phyloP scores from a whole-genome alignment of 1,284 basidiomycete species.

The Ganoderma leucocontextum region DNA sequence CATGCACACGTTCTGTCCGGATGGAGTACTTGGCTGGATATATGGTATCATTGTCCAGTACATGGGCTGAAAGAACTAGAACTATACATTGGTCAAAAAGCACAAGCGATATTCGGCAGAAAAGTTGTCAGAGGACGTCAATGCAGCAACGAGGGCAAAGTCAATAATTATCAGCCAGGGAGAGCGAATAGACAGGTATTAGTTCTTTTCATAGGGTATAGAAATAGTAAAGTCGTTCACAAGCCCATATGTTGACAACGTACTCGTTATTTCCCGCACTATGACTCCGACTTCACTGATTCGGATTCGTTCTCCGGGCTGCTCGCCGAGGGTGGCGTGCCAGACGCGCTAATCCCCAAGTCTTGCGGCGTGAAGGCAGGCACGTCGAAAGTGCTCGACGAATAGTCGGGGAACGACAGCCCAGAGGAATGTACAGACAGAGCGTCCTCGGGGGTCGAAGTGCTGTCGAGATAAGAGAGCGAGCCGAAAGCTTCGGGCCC shows the following conservation, averaged over 20 bases:
- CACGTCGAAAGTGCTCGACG: constrained; percentile 70
- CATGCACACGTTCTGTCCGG: neutral
- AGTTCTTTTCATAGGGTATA: constrained; percentile 31
- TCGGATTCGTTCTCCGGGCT: constrained; percentile 60
- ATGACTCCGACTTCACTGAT: constrained; percentile 55
- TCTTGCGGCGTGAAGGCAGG: constrained; percentile 70
- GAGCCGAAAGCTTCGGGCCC: constrained; percentile 72
- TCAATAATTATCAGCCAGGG: constrained; percentile 41
- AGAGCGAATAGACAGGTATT: constrained; percentile 36
- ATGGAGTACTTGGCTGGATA: neutral
- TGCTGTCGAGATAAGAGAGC: constrained; percentile 78
- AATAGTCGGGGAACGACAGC: constrained; percentile 72
- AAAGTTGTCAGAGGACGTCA: constrained; percentile 31
- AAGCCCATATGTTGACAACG: constrained; percentile 28
- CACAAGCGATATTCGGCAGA: constrained; percentile 29
- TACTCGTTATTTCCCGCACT: constrained; percentile 23
- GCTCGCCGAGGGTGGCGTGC: constrained; percentile 49
- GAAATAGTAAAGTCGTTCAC: constrained; percentile 32
- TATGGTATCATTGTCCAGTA: constrained; percentile 31
- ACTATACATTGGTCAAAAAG: constrained; percentile 35
- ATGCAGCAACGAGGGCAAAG: constrained; percentile 37
- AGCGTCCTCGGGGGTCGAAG: constrained; percentile 62
- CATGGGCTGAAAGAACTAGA: constrained; percentile 25
- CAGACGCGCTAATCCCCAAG: constrained; percentile 63
- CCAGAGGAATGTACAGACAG: constrained; percentile 59